These are phyloP conservation scores for Nitzschia sp. DNA, from an alignment of 108 stramenopile genomes.

Conservation along the genomic window DNA sequence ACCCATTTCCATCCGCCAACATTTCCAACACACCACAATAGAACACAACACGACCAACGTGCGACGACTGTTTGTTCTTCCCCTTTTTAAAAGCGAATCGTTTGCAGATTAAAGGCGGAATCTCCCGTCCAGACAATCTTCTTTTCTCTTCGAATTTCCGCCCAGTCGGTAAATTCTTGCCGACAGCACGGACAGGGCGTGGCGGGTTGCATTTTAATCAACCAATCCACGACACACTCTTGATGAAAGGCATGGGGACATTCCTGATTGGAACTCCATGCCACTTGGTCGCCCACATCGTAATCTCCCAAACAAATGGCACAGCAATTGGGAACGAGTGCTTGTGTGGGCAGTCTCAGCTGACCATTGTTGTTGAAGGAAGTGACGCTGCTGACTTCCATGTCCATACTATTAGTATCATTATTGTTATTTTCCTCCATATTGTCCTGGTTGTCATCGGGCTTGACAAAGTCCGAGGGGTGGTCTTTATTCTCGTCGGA, in stretches of 20 bases:
- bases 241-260: slow-evolving; percentile 77
- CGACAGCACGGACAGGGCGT: slow-evolving; percentile 75
- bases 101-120: slow-evolving; percentile 24
- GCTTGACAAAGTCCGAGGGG: too few relatives aligned
- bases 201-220: slow-evolving; percentile 62
- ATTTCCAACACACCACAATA: too few relatives aligned
- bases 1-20: too few relatives aligned
- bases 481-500: too few relatives aligned
- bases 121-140: slow-evolving; percentile 30
- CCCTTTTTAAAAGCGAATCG: slow-evolving; percentile 6
- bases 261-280: slow-evolving; percentile 44
- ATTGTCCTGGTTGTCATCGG: slow-evolving; percentile 3
- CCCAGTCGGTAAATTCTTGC: slow-evolving; percentile 62
- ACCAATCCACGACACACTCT: slow-evolving; percentile 72
- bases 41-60: too few relatives aligned
- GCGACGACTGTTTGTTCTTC: too few relatives aligned
- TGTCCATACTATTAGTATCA: neutral
- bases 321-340: slow-evolving; percentile 61
- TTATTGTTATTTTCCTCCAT: neutral
- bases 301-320: slow-evolving; percentile 72
- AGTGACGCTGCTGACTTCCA: slow-evolving; percentile 4
- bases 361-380: slow-evolving; percentile 23
- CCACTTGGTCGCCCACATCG: slow-evolving; percentile 52
- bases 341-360: slow-evolving; percentile 7
- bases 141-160: slow-evolving; percentile 23